Evolutionary conservation across 2,329 filamentous ascomycete species (phyloP).

Genomic region (Cladophialophora exuberans): DNA sequence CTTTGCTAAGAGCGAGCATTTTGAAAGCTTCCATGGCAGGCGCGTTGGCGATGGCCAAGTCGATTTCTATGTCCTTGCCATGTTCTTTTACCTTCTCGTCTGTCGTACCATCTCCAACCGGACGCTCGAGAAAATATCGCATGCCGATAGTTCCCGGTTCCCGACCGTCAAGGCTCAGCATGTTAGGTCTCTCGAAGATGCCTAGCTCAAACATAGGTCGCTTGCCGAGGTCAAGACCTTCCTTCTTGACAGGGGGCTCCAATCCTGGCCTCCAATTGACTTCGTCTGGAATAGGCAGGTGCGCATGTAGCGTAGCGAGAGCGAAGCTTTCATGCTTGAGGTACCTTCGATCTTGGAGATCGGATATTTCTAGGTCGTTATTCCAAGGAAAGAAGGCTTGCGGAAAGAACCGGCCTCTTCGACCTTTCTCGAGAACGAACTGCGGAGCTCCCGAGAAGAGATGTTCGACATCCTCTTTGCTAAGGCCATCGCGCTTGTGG

Average conservation of each 20-base stretch:
- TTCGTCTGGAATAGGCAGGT: conserved; percentile 46
- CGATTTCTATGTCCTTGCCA: conserved; percentile 27
- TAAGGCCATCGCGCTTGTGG: conserved; percentile 29
- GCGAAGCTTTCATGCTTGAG: conserved; percentile 47
- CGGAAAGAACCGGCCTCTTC: conserved; percentile 44
- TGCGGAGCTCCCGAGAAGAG: conserved; percentile 50
- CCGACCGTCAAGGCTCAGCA: conserved; percentile 49
- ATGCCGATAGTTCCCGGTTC: conserved; percentile 53
- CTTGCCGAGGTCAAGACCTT: conserved; percentile 34
- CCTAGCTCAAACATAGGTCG: conserved; percentile 48
- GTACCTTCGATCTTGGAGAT: conserved; percentile 45
- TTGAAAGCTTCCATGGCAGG: conserved; percentile 40
- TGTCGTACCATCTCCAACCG: conserved; percentile 43
- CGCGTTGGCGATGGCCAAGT: conserved; percentile 32
- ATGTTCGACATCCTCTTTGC: conserved; percentile 43
- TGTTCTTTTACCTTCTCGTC: conserved; percentile 31
- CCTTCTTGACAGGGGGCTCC: conserved; percentile 13
- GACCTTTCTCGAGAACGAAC: conserved; percentile 49
- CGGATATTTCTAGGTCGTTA: conserved; percentile 43
- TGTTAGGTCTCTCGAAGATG: conserved; percentile 53
- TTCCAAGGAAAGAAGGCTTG: conserved; percentile 51
- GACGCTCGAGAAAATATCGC: conserved; percentile 52
- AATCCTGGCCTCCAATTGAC: conserved; percentile 36
- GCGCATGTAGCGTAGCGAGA: conserved; percentile 48
- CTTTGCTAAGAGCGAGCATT: conserved; percentile 35